Evolutionary conservation across 108 stramenopile genomes (phyloP), one percentile per base, ranked within the genome.

Genomic region (Cyclotella atomus): DNA sequence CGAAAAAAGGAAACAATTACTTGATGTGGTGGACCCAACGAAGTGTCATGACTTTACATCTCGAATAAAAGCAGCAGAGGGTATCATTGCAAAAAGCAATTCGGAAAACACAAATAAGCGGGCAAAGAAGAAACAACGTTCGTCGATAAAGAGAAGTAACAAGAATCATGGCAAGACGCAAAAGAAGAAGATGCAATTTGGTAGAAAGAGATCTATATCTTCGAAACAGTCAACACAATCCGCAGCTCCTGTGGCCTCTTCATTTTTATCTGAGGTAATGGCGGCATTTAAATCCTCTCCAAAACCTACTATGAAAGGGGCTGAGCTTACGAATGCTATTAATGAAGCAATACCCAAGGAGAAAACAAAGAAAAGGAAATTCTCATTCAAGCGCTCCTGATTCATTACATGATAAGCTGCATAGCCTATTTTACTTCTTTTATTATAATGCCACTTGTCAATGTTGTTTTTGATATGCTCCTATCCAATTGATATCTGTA

Each of bases 401-500:
- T 49, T 56, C 32, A 25, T 36, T 46, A 25, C 52, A 32, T n/a
- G n/a, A n/a, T n/a, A n/a, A n/a, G n/a, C n/a, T 27, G 50, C 5
- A 61, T 36, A 38, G 38, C 24, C 38, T 38, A 25, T 38, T 30
- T 21, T 16, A 8, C 35, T 23, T 2, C 16, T 38, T 19, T 9
- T 19, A 61, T 17, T 38, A 25, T 35, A 8, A 23, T 14, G 8
- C 12, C 2, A 27, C 14, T 46, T 28, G 0, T 35, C 32, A 15
- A 16, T 21, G 17, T 47, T 9, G 1, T 38, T 77, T 82, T 28
- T 72, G 77, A 76, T 92, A 95, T 8, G 87, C 77, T 50, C 89
- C 91, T 60, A 95, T 95, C 94, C 94, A 95, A 70, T 95, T 95
- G 17, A 95, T 77, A 53, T 91, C 90, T 1, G 78, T 81, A 81